These are phyloP conservation scores for Tetrapisispora namnaoensis DNA, from an alignment of 805 yeast genomes.

Conservation along the genomic window DNA sequence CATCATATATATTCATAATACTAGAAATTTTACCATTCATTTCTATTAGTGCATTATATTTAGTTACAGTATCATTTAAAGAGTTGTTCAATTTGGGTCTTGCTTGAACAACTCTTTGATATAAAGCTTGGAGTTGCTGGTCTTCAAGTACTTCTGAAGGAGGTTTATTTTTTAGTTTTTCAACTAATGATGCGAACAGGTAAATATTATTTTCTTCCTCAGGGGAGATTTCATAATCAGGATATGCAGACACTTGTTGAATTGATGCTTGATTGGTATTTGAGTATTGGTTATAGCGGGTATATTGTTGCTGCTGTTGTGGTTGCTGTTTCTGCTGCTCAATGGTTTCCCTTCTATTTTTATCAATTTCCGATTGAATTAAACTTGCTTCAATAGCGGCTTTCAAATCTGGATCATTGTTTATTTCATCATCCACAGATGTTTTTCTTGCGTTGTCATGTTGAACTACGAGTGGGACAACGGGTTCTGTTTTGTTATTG, in stretches of 20 bases:
- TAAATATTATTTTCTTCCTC: constrained; percentile 63
- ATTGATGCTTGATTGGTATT: constrained; percentile 15
- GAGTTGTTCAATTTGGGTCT: constrained; percentile 63
- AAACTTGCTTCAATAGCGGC: constrained; percentile 93
- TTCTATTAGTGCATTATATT: constrained; percentile 57
- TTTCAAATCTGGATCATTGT: constrained; percentile 78
- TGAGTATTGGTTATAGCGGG: background rate
- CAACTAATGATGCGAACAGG: constrained; percentile 59
- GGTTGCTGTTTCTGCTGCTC: constrained; percentile 5
- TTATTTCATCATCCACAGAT: constrained; percentile 18
- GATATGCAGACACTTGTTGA: constrained; percentile 2
- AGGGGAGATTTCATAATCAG: constrained; percentile 31
- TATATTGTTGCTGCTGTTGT: constrained; percentile 6
- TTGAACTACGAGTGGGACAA: constrained; percentile 19
- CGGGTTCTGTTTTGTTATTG: constrained; percentile 12
- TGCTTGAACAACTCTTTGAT: constrained; percentile 47
- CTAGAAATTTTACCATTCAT: constrained; percentile 72
- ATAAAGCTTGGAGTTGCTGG: constrained; percentile 31
- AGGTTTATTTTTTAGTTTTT: constrained; percentile 40
- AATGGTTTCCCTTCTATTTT: constrained; percentile 17
- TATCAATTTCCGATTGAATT: constrained; percentile 48
- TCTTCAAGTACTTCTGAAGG: constrained; percentile 31
- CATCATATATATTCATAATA: constrained; percentile 67
- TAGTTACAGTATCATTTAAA: constrained; percentile 45
- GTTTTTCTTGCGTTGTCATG: background rate